Base-by-base conservation (phyloP, 2,329 filamentous ascomycete species). In the Aspergillus fumigatus region DNA sequence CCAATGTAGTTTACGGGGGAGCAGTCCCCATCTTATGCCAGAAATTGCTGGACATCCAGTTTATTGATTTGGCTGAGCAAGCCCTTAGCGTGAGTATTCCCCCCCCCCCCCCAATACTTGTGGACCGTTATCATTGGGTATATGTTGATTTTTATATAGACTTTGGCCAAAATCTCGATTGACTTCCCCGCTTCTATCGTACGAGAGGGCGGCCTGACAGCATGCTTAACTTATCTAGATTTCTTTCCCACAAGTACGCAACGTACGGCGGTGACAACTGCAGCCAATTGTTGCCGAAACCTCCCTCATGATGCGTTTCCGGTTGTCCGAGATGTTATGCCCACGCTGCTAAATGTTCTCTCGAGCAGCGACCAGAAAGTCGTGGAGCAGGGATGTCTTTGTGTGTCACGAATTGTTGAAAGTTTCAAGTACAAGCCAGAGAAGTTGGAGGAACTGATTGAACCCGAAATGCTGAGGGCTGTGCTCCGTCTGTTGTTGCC, bases 171-270 rank as follows among this genome's bases (percentile, higher is more conserved):
- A 76, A 97, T 99, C 51, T 99, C 94, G 0, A 86, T 93, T 55
- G 94, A 99, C 70, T 99, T 96, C 69, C 94, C 94, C 1, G 87
- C 89, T 3, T 92, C 90, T 55, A 99, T 99, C 65, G 94, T 99
- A 48, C 89, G 92, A 52, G 94, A 97, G 76, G 95, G 94, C 50
- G 94, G 94, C 10, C 80, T 99, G 60, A 96, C 90, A 1, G 94
- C 94, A n/a, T 99, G 94, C 69, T 78, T 99, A 62, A 95, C 90
- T 0, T 97, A 94, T 70, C 83, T 99, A 56, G 94, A 99, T 71
- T 99, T 99, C 76, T 99, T 99, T 68, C 89, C 93, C 17, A 99
- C 94, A 0, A 94, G 93, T 73, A 97, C 94, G 2, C 94, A 99
- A 75, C 86, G 94, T 62, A 97, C 93, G 14, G 94, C 94, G 6